Conservation (phyloP, 345 rosid genomes). For the Gossypium longicalyx region DNA sequence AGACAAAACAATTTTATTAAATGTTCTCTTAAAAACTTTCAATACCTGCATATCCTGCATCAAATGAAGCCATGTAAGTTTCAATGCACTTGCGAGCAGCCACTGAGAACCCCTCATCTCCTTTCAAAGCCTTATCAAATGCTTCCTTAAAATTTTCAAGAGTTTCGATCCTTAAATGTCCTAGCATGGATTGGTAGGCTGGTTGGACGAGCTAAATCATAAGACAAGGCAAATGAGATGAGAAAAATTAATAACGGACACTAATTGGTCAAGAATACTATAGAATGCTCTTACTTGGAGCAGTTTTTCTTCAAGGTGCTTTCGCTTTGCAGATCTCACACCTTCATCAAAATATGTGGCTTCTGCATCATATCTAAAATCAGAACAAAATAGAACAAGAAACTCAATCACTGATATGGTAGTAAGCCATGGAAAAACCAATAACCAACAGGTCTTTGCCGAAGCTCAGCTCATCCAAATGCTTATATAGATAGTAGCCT, state of each 20-base stretch:
- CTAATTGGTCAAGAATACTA: background rate
- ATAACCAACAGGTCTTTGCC: background rate
- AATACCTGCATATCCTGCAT: slow-evolving; percentile 61
- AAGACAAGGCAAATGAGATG: slow-evolving; percentile 21
- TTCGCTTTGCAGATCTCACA: slow-evolving; percentile 76
- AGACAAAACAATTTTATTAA: too few relatives aligned
- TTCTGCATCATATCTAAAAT: slow-evolving; percentile 68
- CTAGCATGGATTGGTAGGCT: slow-evolving; percentile 70
- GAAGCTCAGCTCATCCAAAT: background rate
- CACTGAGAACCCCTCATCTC: slow-evolving; percentile 71
- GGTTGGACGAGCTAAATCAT: slow-evolving; percentile 78
- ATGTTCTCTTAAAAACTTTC: too few relatives aligned
- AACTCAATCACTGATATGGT: background rate
- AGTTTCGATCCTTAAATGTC: slow-evolving; percentile 65
- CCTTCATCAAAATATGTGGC: slow-evolving; percentile 86
- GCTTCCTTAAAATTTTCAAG: slow-evolving; percentile 64
- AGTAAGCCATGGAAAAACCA: background rate
- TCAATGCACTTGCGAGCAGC: slow-evolving; percentile 50
- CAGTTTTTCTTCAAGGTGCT: slow-evolving; percentile 85
- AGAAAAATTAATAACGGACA: background rate
- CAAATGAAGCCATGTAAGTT: slow-evolving; percentile 53
- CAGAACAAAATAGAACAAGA: background rate
- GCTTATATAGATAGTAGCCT: background rate
- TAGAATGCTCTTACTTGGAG: slow-evolving; percentile 59
- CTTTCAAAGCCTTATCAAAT: slow-evolving; percentile 75